Base-by-base conservation (phyloP, 352 stramenopile species). In the Pythium dissotocum region DNA sequence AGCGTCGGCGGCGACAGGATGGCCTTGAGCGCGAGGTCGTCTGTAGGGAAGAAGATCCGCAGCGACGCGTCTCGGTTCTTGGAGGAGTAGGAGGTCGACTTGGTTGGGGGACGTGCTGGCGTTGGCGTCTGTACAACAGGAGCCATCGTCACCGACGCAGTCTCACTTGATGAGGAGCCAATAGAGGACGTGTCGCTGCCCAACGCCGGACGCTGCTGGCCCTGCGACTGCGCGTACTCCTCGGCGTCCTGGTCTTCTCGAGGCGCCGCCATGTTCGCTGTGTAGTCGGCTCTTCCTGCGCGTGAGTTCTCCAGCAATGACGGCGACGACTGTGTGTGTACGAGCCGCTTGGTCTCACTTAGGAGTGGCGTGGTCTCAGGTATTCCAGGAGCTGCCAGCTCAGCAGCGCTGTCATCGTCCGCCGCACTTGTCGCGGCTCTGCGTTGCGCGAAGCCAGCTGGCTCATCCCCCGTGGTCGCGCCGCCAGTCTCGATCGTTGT, bases 21-120 rank as follows among this genome's bases (percentile, higher is more conserved):
- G 42, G 79, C 79, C 62, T 85, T 81, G 18, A 89, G 63, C 33
- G 81, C 79, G 53, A 89, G 52, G 46, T 75, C 83, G 55, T 89
- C 79, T 13, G 69, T 79, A 6, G 81, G 76, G 28, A 83, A 69
- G 46, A 89, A 87, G 54, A 88, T 87, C 57, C 78, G 77, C 48
- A 87, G 63, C 32, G 55, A 46, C 6, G 55, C 21, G 56, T 64
- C 57, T 18, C 57, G 51, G 32, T 51, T 26, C 32, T 33, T 18
- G 8, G 42, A 32, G n/a, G 61, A 58, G 55, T 42, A 63, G 52
- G 63, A 69, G 53, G 33, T 58, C 35, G 63, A 55, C 44, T 63
- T 69, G 40, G 28, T 36, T n/a, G 38, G 38, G 4, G 61, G 51
- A 28, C 21, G 18, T 8, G 58, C 42, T 16, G 58, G 40, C 30